A percentile compares a stretch with the other conserved stretches of the same genome.
phyloP scores from a whole-genome alignment of 495 filamentous ascomycete species.

The Daldinia loculata region DNA sequence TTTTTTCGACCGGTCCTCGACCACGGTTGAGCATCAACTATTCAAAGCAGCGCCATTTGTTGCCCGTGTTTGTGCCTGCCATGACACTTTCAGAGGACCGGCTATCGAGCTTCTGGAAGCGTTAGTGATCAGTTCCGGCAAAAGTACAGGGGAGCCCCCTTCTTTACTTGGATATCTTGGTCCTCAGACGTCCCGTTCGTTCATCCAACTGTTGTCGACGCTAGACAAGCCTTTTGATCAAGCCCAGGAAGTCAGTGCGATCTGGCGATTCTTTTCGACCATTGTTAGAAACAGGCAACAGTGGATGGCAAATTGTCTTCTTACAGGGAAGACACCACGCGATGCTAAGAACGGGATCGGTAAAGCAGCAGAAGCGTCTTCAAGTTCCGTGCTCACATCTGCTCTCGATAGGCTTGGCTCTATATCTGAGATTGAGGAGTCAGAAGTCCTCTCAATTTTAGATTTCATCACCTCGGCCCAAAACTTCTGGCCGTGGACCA shows the following conservation, averaged over 20 bases:
- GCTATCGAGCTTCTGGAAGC: conserved; percentile 75
- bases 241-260: conserved; percentile 64
- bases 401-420: conserved; percentile 78
- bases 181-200: conserved; percentile 79
- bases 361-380: conserved; percentile 57
- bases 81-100: conserved; percentile 69
- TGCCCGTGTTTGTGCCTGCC: conserved; percentile 78
- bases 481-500: conserved; percentile 93
- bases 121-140: conserved; percentile 73
- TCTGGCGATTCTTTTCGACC: conserved; percentile 88
- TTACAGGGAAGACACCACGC: conserved; percentile 85
- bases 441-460: conserved; percentile 74
- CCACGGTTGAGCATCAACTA: conserved; percentile 76
- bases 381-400: conserved; percentile 72
- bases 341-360: conserved; percentile 68
- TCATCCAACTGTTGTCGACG: conserved; percentile 78
- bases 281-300: conserved; percentile 90
- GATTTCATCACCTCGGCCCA: conserved; percentile 86
- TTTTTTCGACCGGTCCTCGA: conserved; percentile 65
- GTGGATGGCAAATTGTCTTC: conserved; percentile 91
- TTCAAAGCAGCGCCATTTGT: conserved; percentile 80
- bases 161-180: conserved; percentile 90
- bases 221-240: conserved; percentile 80
- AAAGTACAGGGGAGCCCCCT: conserved; percentile 74
- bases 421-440: conserved; percentile 68